phyloP scores from a whole-genome alignment of 225 moss, liverwort and hornwort genomes.

The Ulota crispa region DNA sequence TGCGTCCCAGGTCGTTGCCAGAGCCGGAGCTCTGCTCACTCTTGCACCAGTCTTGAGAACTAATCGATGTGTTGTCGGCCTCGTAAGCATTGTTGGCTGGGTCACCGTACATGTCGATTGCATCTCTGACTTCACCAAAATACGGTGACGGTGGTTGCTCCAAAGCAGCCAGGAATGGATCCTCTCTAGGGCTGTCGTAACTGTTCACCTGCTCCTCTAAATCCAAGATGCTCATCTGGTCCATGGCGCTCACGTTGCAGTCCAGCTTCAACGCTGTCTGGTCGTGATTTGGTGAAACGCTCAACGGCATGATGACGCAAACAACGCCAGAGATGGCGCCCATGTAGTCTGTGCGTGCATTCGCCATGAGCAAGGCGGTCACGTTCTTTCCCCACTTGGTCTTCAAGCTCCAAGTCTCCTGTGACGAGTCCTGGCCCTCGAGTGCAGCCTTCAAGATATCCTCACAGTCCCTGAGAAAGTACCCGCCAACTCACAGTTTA shows the following conservation, averaged over 20 bases:
- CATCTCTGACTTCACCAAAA: slow-evolving; percentile 35
- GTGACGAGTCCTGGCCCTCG: slow-evolving; percentile 24
- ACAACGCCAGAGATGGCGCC: slow-evolving; percentile 26
- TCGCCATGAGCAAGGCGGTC: slow-evolving; percentile 37
- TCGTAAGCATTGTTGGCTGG: slow-evolving; percentile 35
- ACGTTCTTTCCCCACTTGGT: slow-evolving; percentile 52
- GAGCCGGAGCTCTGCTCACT: slow-evolving; percentile 49
- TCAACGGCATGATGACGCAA: slow-evolving; percentile 48
- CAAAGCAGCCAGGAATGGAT: slow-evolving; percentile 45
- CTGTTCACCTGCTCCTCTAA: slow-evolving; percentile 45
- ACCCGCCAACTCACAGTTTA: not conserved
- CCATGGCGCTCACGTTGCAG: slow-evolving; percentile 45
- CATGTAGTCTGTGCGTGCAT: slow-evolving; percentile 23
- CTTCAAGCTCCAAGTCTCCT: slow-evolving; percentile 53
- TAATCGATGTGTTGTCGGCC: slow-evolving; percentile 50
- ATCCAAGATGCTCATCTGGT: slow-evolving; percentile 45
- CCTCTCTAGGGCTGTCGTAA: slow-evolving; percentile 54
- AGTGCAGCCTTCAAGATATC: slow-evolving; percentile 43
- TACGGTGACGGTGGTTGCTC: slow-evolving; percentile 61
- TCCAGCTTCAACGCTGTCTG: slow-evolving; percentile 42
- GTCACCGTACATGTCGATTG: slow-evolving; percentile 51
- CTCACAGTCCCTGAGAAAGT: slow-evolving; percentile 36
- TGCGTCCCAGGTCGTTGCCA: slow-evolving; percentile 27
- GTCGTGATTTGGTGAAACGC: not conserved
- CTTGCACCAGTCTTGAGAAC: slow-evolving; percentile 71